phyloP scores from a whole-genome alignment of 139 green algal species.

The Auxenochlorella pyrenoidosa region DNA sequence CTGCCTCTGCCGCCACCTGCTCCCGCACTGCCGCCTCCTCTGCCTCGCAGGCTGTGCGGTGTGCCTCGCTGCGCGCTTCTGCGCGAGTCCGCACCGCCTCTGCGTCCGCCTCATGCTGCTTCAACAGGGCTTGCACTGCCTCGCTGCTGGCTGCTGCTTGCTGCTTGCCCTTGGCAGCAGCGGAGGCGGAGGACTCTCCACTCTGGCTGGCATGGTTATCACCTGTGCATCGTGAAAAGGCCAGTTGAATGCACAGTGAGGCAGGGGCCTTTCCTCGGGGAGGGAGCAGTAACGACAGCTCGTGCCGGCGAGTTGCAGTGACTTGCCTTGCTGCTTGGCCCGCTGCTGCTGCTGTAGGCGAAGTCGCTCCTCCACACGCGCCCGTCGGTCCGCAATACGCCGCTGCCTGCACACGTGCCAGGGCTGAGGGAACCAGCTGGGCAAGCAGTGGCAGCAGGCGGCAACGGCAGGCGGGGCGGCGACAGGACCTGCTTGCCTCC shows the following conservation, averaged over 20 bases:
- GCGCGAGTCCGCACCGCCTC: not conserved
- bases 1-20: conserved; percentile 10
- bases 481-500: not conserved
- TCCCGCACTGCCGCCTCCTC: conserved; percentile 22
- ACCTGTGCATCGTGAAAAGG: not conserved
- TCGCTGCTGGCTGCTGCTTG: not conserved
- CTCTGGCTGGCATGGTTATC: not conserved
- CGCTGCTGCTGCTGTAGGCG: conserved; percentile 1
- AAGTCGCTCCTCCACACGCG: conserved; percentile 20
- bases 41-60: not conserved
- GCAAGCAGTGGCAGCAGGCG: not conserved
- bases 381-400: conserved; percentile 6
- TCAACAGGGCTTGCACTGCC: not conserved
- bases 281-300: not conserved
- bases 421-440: not conserved
- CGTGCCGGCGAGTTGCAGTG: not conserved
- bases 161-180: not conserved
- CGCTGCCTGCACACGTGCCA: conserved; percentile 8
- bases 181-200: not conserved
- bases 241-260: not conserved
- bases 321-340: not conserved
- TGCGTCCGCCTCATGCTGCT: not conserved
- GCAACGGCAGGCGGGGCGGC: not conserved
- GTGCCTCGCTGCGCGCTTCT: not conserved
- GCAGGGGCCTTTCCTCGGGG: too few species aligned